Evolutionary conservation across 352 stramenopile genomes (phyloP).

Genomic region (Thalassiosira exigua): DNA sequence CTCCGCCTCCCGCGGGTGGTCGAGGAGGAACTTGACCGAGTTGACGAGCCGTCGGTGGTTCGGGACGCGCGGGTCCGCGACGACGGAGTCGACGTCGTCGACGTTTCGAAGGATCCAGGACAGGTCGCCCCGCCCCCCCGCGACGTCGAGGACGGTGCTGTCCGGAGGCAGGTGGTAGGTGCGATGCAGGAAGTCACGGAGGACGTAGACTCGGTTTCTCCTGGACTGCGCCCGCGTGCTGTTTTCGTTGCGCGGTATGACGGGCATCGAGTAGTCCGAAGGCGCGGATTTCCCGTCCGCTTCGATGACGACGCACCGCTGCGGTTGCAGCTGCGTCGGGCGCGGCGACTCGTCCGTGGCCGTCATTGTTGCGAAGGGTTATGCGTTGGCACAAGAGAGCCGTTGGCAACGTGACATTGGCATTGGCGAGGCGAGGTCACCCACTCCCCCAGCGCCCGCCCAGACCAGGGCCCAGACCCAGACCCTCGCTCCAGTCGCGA

Average conservation of each 20-base stretch:
- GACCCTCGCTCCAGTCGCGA: too few species aligned
- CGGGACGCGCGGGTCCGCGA: conserved; percentile 63
- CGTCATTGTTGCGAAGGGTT: too few species aligned
- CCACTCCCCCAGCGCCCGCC: too few species aligned
- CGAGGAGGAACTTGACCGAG: conserved; percentile 63
- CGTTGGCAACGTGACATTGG: too few species aligned
- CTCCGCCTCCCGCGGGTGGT: conserved; percentile 59
- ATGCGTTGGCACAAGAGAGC: too few species aligned
- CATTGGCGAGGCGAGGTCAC: too few species aligned
- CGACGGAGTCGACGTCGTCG: conserved; percentile 62
- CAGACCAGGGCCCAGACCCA: too few species aligned
- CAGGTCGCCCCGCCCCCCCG: conserved; percentile 70
- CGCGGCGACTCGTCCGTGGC: too few species aligned
- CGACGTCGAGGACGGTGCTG: conserved; percentile 55
- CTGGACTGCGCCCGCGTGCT: conserved; percentile 59
- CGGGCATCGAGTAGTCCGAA: not conserved
- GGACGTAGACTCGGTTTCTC: conserved; percentile 69
- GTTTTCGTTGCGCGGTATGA: conserved; percentile 31
- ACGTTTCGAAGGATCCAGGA: conserved; percentile 66
- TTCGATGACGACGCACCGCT: conserved; percentile 25
- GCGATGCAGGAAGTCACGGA: conserved; percentile 65
- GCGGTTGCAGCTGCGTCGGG: too few species aligned
- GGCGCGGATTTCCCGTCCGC: conserved; percentile 2
- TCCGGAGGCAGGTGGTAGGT: conserved; percentile 17
- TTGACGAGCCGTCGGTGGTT: conserved; percentile 61